phyloP scores from a whole-genome alignment of 139 green algal genomes.

The Picochlorum sp. region DNA sequence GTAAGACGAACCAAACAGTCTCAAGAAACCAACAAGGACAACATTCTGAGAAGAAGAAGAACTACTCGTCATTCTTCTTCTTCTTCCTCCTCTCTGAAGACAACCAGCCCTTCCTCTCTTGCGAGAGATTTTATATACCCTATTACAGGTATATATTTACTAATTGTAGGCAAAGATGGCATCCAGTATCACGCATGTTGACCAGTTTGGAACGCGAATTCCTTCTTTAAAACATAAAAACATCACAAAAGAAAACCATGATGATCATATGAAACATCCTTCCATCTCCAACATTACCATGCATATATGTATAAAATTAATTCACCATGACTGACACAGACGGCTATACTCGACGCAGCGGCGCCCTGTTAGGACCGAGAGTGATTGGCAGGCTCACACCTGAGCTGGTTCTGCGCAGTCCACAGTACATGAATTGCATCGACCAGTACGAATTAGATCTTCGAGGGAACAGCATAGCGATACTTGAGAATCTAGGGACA shows the following conservation, averaged over 20 bases:
- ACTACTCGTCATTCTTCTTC: too few relatives aligned
- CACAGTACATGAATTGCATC: slow-evolving; percentile 83
- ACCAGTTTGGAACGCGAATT: background rate
- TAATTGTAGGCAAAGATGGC: background rate
- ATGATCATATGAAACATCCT: background rate
- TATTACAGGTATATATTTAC: too few relatives aligned
- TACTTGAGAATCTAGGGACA: slow-evolving; percentile 88
- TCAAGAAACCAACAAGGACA: too few relatives aligned
- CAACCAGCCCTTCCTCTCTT: background rate
- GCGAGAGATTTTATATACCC: background rate
- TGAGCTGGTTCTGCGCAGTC: slow-evolving; percentile 73
- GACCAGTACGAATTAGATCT: slow-evolving; percentile 84
- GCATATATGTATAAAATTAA: background rate
- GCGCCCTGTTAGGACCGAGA: slow-evolving; percentile 13
- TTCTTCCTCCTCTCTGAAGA: too few relatives aligned
- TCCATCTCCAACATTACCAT: too few relatives aligned
- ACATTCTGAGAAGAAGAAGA: too few relatives aligned
- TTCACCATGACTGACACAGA: background rate
- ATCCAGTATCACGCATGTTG: background rate
- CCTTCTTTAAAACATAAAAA: background rate
- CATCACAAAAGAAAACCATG: background rate
- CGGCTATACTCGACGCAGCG: slow-evolving; percentile 4
- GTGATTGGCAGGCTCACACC: slow-evolving; percentile 71
- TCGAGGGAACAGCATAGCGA: slow-evolving; percentile 70
- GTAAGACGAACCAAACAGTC: too few relatives aligned